phyloP scores from a whole-genome alignment of 2,329 filamentous ascomycete species.

The Lachnellula willkommii region DNA sequence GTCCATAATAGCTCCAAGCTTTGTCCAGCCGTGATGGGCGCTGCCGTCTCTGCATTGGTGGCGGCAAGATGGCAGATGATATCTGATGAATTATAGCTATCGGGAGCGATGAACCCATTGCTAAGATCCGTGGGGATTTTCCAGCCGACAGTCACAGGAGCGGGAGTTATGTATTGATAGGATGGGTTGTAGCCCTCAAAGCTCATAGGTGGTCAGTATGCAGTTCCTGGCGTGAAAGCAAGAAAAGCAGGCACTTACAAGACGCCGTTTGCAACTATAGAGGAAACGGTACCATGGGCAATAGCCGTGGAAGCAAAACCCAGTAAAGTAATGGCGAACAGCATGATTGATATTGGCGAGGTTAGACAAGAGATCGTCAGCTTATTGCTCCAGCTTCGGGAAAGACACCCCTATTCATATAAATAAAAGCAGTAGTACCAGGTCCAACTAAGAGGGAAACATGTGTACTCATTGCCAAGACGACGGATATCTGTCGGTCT shows the following conservation, averaged over 20 bases:
- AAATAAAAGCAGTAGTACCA: neutral
- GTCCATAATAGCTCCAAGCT: slow-evolving; percentile 43
- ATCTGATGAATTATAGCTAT: slow-evolving; percentile 42
- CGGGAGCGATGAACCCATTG: slow-evolving; percentile 47
- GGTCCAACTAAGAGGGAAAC: neutral
- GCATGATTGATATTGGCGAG: slow-evolving; percentile 11
- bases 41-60: slow-evolving; percentile 44
- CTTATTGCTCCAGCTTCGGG: neutral
- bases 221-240: no score
- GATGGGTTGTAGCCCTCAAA: slow-evolving; percentile 33
- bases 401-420: neutral
- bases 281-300: slow-evolving; percentile 26
- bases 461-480: slow-evolving; percentile 16
- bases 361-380: neutral
- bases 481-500: neutral
- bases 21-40: slow-evolving; percentile 53
- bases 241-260: slow-evolving; percentile 17
- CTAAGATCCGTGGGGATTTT: slow-evolving; percentile 41
- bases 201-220: slow-evolving; percentile 13
- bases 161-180: slow-evolving; percentile 30
- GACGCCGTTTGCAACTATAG: slow-evolving; percentile 27
- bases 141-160: slow-evolving; percentile 49
- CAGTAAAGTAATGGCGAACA: slow-evolving; percentile 13
- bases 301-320: slow-evolving; percentile 18
- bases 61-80: slow-evolving; percentile 60